phyloP scores from a whole-genome alignment of 179 eudicot genomes.

The Sideroxylon spinosum region DNA sequence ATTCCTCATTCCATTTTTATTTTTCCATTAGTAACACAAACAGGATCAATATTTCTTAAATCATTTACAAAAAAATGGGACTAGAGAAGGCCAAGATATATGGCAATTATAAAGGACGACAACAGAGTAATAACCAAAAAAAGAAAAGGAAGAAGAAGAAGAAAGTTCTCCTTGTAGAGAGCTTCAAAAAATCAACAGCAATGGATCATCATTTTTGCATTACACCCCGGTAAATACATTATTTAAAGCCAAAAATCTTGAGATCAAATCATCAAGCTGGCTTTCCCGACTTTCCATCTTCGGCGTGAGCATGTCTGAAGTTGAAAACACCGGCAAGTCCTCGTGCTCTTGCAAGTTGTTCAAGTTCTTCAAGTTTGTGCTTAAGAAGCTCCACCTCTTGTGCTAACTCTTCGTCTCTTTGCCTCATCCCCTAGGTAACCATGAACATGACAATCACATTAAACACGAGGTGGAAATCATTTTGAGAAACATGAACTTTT shows the following conservation, averaged over 20 bases:
- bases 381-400: conserved; percentile 58
- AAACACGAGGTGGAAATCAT: not conserved
- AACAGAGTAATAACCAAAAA: not conserved
- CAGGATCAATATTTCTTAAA: not conserved
- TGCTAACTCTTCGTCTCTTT: conserved; percentile 53
- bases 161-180: not conserved
- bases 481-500: not conserved
- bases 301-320: conserved; percentile 27
- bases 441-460: conserved; percentile 6
- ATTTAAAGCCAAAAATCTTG: not conserved
- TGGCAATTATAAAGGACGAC: not conserved
- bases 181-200: conserved; percentile 4
- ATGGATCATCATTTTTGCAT: conserved; percentile 10
- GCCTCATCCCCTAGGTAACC: conserved; percentile 45
- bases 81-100: too few species aligned
- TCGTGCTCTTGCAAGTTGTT: conserved; percentile 51
- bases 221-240: conserved; percentile 3
- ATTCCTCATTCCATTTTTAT: conserved; percentile 2
- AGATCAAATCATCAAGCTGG: conserved; percentile 32
- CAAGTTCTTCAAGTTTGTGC: conserved; percentile 52
- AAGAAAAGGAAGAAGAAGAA: not conserved
- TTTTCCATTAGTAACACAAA: not conserved
- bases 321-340: conserved; percentile 53
- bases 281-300: conserved; percentile 32
- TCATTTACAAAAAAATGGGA: conserved; percentile 10